Percentiles rank a stretch among this genome's conserved stretches.
Conservation (phyloP, 2,329 filamentous ascomycete species). For the Colletotrichum sp. region DNA sequence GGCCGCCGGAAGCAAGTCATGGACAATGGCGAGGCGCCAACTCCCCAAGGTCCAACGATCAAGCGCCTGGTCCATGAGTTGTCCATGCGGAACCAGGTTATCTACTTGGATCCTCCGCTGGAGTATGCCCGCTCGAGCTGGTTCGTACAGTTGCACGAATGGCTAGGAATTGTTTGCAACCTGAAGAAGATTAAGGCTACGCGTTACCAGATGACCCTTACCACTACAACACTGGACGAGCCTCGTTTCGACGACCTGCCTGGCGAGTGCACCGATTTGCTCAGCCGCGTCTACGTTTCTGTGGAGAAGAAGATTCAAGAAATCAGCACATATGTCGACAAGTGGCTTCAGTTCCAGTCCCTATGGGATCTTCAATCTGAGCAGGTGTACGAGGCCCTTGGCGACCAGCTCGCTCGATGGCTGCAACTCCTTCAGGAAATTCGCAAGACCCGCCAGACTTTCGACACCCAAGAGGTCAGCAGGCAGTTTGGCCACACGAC, state of each 20-base stretch:
- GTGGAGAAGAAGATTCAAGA: constrained; percentile 83
- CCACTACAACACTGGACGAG: constrained; percentile 68
- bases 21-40: constrained; percentile 46
- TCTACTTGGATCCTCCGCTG: constrained; percentile 92
- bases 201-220: constrained; percentile 88
- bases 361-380: constrained; percentile 97
- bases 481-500: constrained; percentile 92
- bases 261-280: constrained; percentile 77
- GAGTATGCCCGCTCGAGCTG: constrained; percentile 92
- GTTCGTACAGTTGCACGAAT: constrained; percentile 90
- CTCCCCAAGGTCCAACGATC: constrained; percentile 66
- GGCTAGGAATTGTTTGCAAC: constrained; percentile 92
- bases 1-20: constrained; percentile 56
- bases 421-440: constrained; percentile 96
- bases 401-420: constrained; percentile 92
- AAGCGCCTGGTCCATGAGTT: constrained; percentile 85
- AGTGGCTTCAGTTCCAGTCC: constrained; percentile 98
- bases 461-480: constrained; percentile 95
- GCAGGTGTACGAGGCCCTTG: constrained; percentile 90
- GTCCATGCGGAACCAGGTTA: constrained; percentile 97
- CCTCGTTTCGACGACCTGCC: constrained; percentile 85
- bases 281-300: constrained; percentile 80
- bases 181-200: constrained; percentile 94
- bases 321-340: constrained; percentile 88
- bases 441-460: constrained; percentile 91